A percentile compares a stretch with the other conserved stretches of the same genome.
These are phyloP conservation scores for Rhododendron simsii DNA, from an alignment of 148 eudicot genomes.

Conservation along the genomic window DNA sequence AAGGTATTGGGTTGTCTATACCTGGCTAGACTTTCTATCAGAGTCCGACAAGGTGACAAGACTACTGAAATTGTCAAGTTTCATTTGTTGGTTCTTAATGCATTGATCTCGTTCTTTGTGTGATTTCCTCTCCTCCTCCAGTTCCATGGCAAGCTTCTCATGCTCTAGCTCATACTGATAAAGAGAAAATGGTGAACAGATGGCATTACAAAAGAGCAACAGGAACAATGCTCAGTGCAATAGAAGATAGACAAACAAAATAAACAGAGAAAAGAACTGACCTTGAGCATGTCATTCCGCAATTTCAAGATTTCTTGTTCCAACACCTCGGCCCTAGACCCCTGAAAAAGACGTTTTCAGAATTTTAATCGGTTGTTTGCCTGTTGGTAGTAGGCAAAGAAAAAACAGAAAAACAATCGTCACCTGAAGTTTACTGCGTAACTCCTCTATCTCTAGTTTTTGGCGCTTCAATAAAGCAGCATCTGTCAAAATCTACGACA, in stretches of 20 bases:
- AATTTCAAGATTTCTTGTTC: constrained; percentile 87
- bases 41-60: constrained; percentile 42
- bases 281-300: constrained; percentile 94
- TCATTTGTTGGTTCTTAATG: constrained; percentile 70
- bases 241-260: background rate
- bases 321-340: constrained; percentile 78
- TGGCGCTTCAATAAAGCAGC: constrained; percentile 94
- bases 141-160: constrained; percentile 80
- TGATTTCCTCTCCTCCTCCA: constrained; percentile 87
- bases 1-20: constrained; percentile 11
- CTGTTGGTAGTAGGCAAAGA: background rate
- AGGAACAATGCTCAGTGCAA: background rate
- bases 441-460: constrained; percentile 83
- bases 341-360: constrained; percentile 37
- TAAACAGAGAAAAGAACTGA: constrained; percentile 18
- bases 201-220: background rate
- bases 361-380: background rate
- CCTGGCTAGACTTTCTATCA: constrained; percentile 45
- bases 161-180: constrained; percentile 80
- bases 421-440: constrained; percentile 86
- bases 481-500: constrained; percentile 78
- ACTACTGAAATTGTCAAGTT: constrained; percentile 55
- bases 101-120: constrained; percentile 68
- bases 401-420: background rate
- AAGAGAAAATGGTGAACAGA: constrained; percentile 17